phyloP scores from a whole-genome alignment of 2,329 filamentous ascomycete genomes.

The Myriosclerotinia duriaeana region DNA sequence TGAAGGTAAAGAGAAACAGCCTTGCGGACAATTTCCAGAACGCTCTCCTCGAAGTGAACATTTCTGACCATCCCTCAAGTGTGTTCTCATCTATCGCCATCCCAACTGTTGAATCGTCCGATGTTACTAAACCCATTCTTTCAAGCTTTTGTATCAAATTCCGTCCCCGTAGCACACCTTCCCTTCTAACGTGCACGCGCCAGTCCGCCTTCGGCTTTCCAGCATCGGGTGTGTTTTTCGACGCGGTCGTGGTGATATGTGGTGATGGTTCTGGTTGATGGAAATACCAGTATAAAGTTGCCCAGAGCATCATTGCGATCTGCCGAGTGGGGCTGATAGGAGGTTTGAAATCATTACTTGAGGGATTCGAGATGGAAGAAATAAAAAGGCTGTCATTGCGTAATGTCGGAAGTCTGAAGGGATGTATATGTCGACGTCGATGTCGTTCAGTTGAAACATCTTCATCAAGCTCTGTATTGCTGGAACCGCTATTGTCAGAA shows the following conservation, averaged over 20 bases:
- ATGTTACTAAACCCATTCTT: slow-evolving; percentile 83
- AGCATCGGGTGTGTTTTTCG: slow-evolving; percentile 61
- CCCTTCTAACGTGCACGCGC: slow-evolving; percentile 78
- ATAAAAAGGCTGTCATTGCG: slow-evolving; percentile 83
- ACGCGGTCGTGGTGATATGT: slow-evolving; percentile 61
- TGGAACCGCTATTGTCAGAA: slow-evolving; percentile 33
- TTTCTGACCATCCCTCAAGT: slow-evolving; percentile 67
- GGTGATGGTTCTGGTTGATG: slow-evolving; percentile 75
- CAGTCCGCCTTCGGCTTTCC: slow-evolving; percentile 83
- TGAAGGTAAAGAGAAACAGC: slow-evolving; percentile 82
- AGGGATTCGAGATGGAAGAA: slow-evolving; percentile 84
- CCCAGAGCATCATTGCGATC: slow-evolving; percentile 96
- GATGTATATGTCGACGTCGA: slow-evolving; percentile 51
- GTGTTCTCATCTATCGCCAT: slow-evolving; percentile 59
- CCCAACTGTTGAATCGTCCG: slow-evolving; percentile 73
- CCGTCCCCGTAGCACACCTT: slow-evolving; percentile 80
- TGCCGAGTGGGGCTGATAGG: slow-evolving; percentile 79
- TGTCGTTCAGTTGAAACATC: slow-evolving; percentile 35
- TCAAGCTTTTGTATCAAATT: slow-evolving; percentile 88
- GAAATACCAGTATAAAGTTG: slow-evolving; percentile 96
- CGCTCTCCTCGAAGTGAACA: slow-evolving; percentile 76
- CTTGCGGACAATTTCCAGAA: slow-evolving; percentile 93
- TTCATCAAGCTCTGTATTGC: slow-evolving; percentile 40
- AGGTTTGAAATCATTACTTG: slow-evolving; percentile 75
- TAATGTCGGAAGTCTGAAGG: slow-evolving; percentile 74